These are phyloP conservation scores for Colletotrichum gigasporum DNA, from an alignment of 2,329 filamentous ascomycete genomes.

Conservation along the genomic window DNA sequence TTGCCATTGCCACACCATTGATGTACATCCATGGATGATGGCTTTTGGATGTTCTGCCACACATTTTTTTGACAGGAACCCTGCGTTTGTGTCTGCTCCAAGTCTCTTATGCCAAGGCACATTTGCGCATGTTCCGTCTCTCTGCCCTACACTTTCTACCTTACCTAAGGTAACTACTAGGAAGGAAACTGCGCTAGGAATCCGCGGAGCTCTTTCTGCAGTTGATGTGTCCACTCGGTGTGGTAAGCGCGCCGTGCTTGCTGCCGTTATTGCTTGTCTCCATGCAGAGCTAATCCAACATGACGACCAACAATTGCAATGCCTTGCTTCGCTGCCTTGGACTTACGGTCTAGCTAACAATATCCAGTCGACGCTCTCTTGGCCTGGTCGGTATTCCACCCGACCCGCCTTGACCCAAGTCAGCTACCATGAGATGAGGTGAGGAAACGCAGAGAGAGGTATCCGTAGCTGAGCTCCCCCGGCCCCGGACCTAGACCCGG, in stretches of 20 bases:
- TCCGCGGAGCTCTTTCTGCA: not conserved
- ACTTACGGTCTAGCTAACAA: not conserved
- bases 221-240: not conserved
- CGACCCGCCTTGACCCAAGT: slow-evolving; percentile 10
- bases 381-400: slow-evolving; percentile 7
- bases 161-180: not conserved
- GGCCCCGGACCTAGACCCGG: not conserved
- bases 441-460: slow-evolving; percentile 14
- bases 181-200: not conserved
- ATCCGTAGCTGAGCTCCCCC: not conserved
- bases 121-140: not conserved
- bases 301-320: not conserved
- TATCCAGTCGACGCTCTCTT: not conserved
- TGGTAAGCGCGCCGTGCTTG: not conserved
- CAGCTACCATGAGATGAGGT: not conserved
- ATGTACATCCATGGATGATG: no score
- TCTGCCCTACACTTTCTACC: not conserved
- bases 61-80: not conserved
- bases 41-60: not conserved
- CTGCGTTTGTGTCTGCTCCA: slow-evolving; percentile 12
- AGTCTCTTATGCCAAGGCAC: slow-evolving; percentile 3
- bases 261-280: not conserved
- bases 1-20: no score
- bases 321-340: not conserved
- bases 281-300: not conserved